phyloP scores from a whole-genome alignment of 768 basidiomycete species.

The Lactarius evosmus region DNA sequence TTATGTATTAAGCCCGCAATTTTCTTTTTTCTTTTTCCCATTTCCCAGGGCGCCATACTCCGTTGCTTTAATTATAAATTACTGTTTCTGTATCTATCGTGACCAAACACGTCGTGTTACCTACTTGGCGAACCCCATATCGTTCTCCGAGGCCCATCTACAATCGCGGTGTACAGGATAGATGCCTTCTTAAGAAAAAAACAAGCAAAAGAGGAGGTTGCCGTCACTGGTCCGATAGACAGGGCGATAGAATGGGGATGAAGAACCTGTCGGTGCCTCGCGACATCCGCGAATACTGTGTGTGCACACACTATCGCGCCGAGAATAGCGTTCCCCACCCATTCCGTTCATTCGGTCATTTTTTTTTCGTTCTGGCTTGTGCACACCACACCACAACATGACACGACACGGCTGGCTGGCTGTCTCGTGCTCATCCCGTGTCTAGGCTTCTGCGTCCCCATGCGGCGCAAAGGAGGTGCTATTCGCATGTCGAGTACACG shows the following conservation, averaged over 20 bases:
- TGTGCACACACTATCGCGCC: not conserved
- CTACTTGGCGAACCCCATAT: not conserved
- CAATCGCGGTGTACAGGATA: not conserved
- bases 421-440: not conserved
- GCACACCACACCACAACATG: not conserved
- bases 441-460: not conserved
- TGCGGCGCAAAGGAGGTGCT: not conserved
- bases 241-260: not conserved
- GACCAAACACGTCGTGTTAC: not conserved
- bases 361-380: not conserved
- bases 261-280: not conserved
- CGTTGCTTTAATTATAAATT: not conserved
- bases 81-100: not conserved
- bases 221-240: not conserved
- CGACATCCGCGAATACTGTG: not conserved
- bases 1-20: too few species aligned
- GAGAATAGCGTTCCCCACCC: not conserved
- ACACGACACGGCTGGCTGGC: not conserved
- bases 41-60: not conserved
- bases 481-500: constrained; percentile 1
- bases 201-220: not conserved
- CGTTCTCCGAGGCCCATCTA: not conserved
- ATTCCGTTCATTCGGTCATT: not conserved
- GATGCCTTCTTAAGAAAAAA: not conserved
- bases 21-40: too few species aligned